Evolutionary conservation across 139 green algal species (phyloP), one percentile per base, ranked within the genome.

Genomic region (Volvox africanus): DNA sequence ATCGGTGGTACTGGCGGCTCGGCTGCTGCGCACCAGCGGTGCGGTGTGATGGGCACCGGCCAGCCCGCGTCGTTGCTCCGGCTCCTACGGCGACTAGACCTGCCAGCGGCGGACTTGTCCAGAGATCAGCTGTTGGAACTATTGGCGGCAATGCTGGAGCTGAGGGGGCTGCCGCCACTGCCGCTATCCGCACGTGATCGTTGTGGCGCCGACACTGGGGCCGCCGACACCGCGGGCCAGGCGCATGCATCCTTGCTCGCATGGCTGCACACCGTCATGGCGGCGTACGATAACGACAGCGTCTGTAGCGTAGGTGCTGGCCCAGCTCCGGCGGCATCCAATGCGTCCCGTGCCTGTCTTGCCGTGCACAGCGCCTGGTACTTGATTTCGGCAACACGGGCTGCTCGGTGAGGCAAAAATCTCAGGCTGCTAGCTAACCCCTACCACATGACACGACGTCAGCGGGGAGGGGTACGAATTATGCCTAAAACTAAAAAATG

Each of bases 71-170:
- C 50, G 80, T 30, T 73, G 50, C 24, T 71, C 16, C 80, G 36
- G 50, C 55, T 77, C n/a, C n/a, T 77, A 55, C 61, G 13, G 36
- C 81, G 61, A 13, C 61, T 77, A 32, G 61, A 87, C 13, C 55
- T 77, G n/a, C 81, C 61, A 11, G 61, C 30, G 12, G 61, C 17
- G 3, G 61, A 77, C 30, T 32, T 87, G 55, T 20, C 22, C 2
- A 12, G 6, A 33, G 61, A 87, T 32, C 61, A 32, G 61, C 81
- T 62, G 81, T 9, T 32, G 28, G 81, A 30, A 20, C 61, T 87
- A 32, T 6, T 87, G 81, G 81, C 81, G n/a, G 81, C 61, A 0
- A 87, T 87, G 81, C 18, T 87, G 81, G 61, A n/a, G 61, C n/a
- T 44, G 61, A 18, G 68, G 61, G n/a, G 61, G 61, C 81, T 77